Conservation (phyloP, 306 rosid genomes). For the Sicyos edulis region DNA sequence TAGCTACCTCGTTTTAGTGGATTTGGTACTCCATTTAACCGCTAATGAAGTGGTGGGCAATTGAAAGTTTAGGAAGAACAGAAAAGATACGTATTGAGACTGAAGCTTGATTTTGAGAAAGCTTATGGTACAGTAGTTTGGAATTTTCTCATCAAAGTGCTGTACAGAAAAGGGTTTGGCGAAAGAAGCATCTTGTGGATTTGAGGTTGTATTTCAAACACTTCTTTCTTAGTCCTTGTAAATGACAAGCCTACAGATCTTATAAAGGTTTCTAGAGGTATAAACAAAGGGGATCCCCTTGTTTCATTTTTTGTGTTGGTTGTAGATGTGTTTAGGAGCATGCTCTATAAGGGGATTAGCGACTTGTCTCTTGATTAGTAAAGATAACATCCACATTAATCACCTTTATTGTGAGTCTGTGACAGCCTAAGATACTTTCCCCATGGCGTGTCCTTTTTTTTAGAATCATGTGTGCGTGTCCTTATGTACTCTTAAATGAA, state of each 20-base stretch:
- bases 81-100: background rate
- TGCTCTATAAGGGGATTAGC: background rate
- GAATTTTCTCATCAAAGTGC: background rate
- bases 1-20: background rate
- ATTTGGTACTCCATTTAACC: background rate
- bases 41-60: background rate
- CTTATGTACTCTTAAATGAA: slow-evolving; percentile 2
- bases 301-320: background rate
- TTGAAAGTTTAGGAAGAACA: background rate
- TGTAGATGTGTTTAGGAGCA: background rate
- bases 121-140: background rate
- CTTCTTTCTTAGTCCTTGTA: background rate
- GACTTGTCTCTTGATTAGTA: background rate
- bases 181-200: background rate
- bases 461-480: background rate
- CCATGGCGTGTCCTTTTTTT: no score
- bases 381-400: background rate
- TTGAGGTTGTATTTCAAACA: background rate
- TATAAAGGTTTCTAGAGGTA: background rate
- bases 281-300: background rate
- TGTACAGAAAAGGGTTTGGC: background rate
- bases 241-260: background rate
- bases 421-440: background rate
- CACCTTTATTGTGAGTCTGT: background rate
- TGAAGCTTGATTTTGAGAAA: background rate